A percentile compares a stretch with the other conserved stretches of the same genome.
Conservation (phyloP, 441 rosid genomes). For the Theobroma grandiflorum region DNA sequence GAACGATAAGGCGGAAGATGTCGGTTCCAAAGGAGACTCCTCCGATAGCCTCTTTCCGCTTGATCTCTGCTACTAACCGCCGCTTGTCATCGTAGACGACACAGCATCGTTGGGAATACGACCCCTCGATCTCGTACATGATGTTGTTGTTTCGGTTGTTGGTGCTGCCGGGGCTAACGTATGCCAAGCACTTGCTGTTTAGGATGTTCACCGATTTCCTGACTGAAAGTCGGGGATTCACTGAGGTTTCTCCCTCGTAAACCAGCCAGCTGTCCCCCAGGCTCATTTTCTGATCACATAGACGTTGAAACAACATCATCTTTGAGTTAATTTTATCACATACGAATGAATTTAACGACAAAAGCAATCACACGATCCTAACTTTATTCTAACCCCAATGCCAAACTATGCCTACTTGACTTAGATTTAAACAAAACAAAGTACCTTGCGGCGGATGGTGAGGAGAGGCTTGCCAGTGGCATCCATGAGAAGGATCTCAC, state of each 20-base stretch:
- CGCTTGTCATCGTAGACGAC: constrained; percentile 63
- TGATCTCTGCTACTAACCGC: constrained; percentile 69
- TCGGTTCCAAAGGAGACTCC: constrained; percentile 71
- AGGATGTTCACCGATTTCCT: constrained; percentile 62
- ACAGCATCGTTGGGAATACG: constrained; percentile 74
- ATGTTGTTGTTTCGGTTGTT: constrained; percentile 31
- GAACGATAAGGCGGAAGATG: constrained; percentile 72
- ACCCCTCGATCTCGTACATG: constrained; percentile 79
- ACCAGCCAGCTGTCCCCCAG: constrained; percentile 82
- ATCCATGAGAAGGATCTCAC: constrained; percentile 89
- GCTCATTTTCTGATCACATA: constrained; percentile 61
- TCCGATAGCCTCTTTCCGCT: constrained; percentile 67
- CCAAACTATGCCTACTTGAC: no score
- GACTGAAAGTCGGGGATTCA: constrained; percentile 59
- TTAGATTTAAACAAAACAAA: not conserved
- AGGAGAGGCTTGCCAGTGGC: constrained; percentile 85
- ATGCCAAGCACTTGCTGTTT: constrained; percentile 59
- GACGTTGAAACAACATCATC: constrained; percentile 1
- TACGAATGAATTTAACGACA: no score
- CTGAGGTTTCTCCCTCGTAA: constrained; percentile 73
- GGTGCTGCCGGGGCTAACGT: constrained; percentile 35
- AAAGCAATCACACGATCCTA: no score
- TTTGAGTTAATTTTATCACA: no score
- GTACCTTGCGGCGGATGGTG: constrained; percentile 94
- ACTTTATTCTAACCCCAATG: no score